Percentiles rank a stretch among this genome's conserved stretches.
phyloP scores from a whole-genome alignment of 1,284 basidiomycete species.

The Sanghuangporus weigelae region DNA sequence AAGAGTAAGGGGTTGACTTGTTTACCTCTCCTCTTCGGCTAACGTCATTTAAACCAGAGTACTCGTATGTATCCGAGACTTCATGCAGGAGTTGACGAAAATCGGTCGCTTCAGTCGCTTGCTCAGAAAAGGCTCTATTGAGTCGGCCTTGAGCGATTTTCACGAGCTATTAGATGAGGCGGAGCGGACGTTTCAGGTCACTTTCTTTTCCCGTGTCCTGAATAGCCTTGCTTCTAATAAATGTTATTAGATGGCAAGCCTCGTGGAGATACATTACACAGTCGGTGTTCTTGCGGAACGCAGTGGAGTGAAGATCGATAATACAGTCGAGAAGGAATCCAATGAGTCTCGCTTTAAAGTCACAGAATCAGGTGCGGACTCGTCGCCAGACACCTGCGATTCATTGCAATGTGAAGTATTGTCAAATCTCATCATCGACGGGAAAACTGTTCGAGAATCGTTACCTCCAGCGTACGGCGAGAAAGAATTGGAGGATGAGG shows the following conservation, averaged over 20 bases:
- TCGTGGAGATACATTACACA: slow-evolving; percentile 46
- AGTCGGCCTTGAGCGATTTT: slow-evolving; percentile 32
- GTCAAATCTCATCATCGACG: neutral
- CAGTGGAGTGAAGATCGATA: neutral
- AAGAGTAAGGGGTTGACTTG: slow-evolving; percentile 30
- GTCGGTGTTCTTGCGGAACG: slow-evolving; percentile 23
- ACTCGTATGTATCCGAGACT: slow-evolving; percentile 34
- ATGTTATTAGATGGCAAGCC: slow-evolving; percentile 35
- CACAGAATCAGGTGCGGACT: neutral
- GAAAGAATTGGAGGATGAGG: neutral
- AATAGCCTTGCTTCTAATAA: neutral
- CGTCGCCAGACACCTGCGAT: neutral
- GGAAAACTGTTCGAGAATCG: neutral
- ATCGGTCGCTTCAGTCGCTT: slow-evolving; percentile 39
- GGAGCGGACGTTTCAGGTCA: slow-evolving; percentile 42
- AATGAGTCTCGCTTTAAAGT: slow-evolving; percentile 1
- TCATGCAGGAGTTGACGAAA: slow-evolving; percentile 35
- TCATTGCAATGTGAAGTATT: neutral
- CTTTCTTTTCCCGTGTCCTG: neutral
- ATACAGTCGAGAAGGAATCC: neutral
- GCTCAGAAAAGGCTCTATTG: slow-evolving; percentile 35
- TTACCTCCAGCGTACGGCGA: too few species aligned
- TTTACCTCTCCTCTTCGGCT: neutral
- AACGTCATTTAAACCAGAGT: slow-evolving; percentile 25
- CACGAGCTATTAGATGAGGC: slow-evolving; percentile 38